These are phyloP conservation scores for Mycena vitilis DNA, from an alignment of 768 basidiomycete genomes.

Conservation along the genomic window DNA sequence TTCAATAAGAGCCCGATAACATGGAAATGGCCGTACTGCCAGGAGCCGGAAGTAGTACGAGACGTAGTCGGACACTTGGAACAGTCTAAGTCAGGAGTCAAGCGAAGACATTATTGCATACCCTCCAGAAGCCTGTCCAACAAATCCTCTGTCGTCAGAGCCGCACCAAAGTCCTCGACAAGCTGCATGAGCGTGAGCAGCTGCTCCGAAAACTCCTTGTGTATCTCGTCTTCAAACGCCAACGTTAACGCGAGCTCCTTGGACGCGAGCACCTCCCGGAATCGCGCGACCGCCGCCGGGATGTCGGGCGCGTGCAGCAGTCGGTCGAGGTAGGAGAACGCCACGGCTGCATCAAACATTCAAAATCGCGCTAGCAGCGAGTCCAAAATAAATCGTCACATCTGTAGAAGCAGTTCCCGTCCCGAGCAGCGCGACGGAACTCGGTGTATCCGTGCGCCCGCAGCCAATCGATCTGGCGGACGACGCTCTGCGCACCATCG, in stretches of 20 bases:
- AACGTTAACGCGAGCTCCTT: slow-evolving; percentile 21
- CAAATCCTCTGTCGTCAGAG: slow-evolving; percentile 30
- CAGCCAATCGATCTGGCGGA: slow-evolving; percentile 83
- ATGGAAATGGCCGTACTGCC: slow-evolving; percentile 55
- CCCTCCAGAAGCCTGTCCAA: slow-evolving; percentile 27
- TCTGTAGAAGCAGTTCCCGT: slow-evolving; percentile 94
- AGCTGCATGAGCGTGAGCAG: slow-evolving; percentile 25
- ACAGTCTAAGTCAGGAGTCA: slow-evolving; percentile 14
- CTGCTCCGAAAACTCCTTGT: slow-evolving; percentile 35
- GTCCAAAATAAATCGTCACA: slow-evolving; percentile 56
- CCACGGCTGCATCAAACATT: slow-evolving; percentile 67
- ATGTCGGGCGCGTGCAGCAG: slow-evolving; percentile 56
- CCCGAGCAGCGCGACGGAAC: slow-evolving; percentile 45
- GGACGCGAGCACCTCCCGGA: slow-evolving; percentile 28
- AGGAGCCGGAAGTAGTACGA: slow-evolving; percentile 85
- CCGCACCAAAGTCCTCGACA: slow-evolving; percentile 24
- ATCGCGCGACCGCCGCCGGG: slow-evolving; percentile 26
- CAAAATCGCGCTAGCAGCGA: slow-evolving; percentile 28
- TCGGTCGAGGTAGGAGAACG: slow-evolving; percentile 84
- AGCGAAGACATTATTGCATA: neutral
- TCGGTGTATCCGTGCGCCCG: slow-evolving; percentile 64
- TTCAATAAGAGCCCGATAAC: neutral
- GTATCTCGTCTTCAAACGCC: slow-evolving; percentile 32
- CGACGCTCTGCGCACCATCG: slow-evolving; percentile 66
- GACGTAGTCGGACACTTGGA: slow-evolving; percentile 74